Base-by-base conservation (phyloP, 129 eudicot species). In the Chrysanthemum seticuspe region DNA sequence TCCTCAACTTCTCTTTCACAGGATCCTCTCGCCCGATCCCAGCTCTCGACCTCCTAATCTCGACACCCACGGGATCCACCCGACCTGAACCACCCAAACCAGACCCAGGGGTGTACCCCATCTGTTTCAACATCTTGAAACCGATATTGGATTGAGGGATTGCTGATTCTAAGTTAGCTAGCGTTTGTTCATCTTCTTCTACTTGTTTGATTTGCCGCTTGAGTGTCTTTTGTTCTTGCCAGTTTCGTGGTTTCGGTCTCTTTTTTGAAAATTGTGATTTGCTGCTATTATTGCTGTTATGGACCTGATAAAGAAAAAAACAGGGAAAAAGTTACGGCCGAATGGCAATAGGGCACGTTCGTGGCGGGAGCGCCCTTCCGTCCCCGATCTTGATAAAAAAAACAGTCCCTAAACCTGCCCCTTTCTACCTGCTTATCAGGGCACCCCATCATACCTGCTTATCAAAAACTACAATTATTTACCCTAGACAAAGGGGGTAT, bases 51-150 rank as follows among this genome's bases (percentile, higher is more conserved):
- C 99, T 77, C 80, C 96, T 65, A 65, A 94, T 94, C 80, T 88
- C 96, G 2, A 94, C 14, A 56, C 87, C 89, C 21, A 94, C 84
- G 0, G 97, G 99, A 70, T 90, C 96, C 13, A 74, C 79, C 56
- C 77, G 72, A 0, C 97, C 97, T n/a, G 91, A 82, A 6, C 96
- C 96, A 44, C 98, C 98, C 65, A 90, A 68, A 57, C 88, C 91
- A 2, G 85, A 78, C 36, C 98, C 98, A 6, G 98, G 98, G 27
- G 90, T 87, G 73, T 90, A 94, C 2, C 99, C 99, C 99, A 94
- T 94, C 73, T 94, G 91, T 61, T 76, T 86, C 70, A 94, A 70
- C 87, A 94, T 82, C 77, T 90, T 94, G 80, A 88, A 94, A 13
- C 99, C 99, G 16, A 94, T 84, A 74, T 90, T 94, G 71, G 97